Conservation (phyloP, 495 filamentous ascomycete species). For the Saxophila tyrrhenica region DNA sequence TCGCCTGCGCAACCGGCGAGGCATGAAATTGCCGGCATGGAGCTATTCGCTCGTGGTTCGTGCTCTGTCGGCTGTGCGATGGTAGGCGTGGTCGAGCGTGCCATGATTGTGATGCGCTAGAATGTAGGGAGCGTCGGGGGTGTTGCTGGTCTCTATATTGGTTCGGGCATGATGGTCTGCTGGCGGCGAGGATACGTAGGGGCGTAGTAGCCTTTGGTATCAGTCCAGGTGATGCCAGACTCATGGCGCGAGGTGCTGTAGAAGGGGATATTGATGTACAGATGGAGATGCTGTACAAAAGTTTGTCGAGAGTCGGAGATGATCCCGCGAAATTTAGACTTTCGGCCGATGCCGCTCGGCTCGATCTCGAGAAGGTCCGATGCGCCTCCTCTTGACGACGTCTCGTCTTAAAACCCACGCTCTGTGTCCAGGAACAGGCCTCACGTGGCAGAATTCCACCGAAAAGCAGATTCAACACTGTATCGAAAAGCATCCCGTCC, state of each 20-base stretch:
- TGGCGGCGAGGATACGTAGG: conserved; percentile 37
- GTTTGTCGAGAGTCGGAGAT: not conserved
- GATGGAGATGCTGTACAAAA: not conserved
- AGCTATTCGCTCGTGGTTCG: conserved; percentile 13
- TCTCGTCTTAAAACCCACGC: no score
- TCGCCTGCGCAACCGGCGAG: conserved; percentile 47
- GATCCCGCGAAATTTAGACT: not conserved
- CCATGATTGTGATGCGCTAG: not conserved
- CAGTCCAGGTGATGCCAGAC: conserved; percentile 31
- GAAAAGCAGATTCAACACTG: no score
- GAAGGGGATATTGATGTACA: not conserved
- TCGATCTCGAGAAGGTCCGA: no score
- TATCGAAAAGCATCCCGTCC: no score
- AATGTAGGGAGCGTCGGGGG: conserved; percentile 4
- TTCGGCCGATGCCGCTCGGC: no score
- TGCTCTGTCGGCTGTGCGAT: conserved; percentile 3
- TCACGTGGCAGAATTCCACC: no score
- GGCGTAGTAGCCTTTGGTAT: conserved; percentile 42
- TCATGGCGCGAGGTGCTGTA: conserved; percentile 5
- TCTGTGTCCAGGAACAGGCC: no score
- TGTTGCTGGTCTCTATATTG: conserved; percentile 38
- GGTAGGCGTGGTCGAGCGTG: conserved; percentile 1
- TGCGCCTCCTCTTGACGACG: no score
- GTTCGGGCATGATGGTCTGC: conserved; percentile 10
- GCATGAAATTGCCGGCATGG: conserved; percentile 46